A percentile compares a stretch with the other conserved stretches of the same genome.
Conservation (phyloP, 306 rosid genomes). For the Pterocarpus santalinus region DNA sequence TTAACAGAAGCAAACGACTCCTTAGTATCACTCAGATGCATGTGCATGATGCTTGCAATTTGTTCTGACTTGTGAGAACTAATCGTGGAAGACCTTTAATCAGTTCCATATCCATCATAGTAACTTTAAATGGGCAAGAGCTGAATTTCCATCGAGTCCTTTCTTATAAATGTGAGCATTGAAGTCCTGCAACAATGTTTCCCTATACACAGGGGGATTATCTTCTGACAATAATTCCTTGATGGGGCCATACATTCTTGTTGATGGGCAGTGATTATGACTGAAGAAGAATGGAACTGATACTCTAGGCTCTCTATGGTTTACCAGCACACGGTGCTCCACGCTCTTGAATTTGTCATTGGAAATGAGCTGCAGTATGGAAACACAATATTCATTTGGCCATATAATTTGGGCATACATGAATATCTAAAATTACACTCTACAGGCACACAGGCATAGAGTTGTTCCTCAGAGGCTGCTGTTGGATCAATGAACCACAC, state of each 20-base stretch:
- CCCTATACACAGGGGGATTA: slow-evolving; percentile 45
- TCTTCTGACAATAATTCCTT: slow-evolving; percentile 53
- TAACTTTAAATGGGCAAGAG: slow-evolving; percentile 45
- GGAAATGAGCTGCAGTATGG: slow-evolving; percentile 46
- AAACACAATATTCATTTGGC: background rate
- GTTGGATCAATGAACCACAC: too few relatives aligned
- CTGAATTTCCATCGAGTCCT: slow-evolving; percentile 53
- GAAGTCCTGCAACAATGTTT: slow-evolving; percentile 46
- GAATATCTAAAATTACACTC: too few relatives aligned
- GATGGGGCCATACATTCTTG: slow-evolving; percentile 50
- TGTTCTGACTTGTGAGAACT: background rate
- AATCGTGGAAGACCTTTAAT: background rate
- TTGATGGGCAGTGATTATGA: slow-evolving; percentile 24
- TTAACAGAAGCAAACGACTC: too few relatives aligned
- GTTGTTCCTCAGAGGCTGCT: too few relatives aligned
- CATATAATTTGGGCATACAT: background rate
- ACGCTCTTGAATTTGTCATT: slow-evolving; percentile 58
- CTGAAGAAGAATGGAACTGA: slow-evolving; percentile 54
- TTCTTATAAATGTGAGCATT: slow-evolving; percentile 35
- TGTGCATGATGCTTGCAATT: slow-evolving; percentile 4
- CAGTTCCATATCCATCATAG: background rate
- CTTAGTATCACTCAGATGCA: background rate
- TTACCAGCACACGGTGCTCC: slow-evolving; percentile 56
- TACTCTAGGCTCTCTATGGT: slow-evolving; percentile 48
- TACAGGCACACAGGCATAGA: too few relatives aligned